Evolutionary conservation across 1,284 basidiomycete genomes (phyloP), one percentile per base, ranked within the genome.

Genomic region (Marasmius oreades): DNA sequence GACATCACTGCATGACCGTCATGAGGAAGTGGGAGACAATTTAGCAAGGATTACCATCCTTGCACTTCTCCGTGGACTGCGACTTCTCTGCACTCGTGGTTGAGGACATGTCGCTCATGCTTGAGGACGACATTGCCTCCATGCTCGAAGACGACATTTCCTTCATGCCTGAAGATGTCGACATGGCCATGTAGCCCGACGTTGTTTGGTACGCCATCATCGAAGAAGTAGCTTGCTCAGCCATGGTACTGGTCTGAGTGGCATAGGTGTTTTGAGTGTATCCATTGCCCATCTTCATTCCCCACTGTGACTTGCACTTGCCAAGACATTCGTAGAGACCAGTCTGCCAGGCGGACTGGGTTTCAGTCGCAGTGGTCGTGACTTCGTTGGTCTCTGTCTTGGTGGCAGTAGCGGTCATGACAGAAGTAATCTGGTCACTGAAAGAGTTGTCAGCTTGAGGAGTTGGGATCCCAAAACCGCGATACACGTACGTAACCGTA

Each of bases 261-360:
- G 73, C 74, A 62, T 85, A 85, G 12, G 81, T 81, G 70, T 81
- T 83, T 63, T 71, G 73, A 55, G 57, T 61, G 71, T 80, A 72
- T 72, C 72, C 75, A 73, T 80, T 85, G 22, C 82, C 82, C 16
- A 70, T 58, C 12, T 66, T 76, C 66, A 86, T 67, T 51, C 73
- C 74, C 75, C 78, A 85, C 57, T 67, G 66, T 39, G 76, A 80
- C 73, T 85, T 83, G 78, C 85, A 86, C 78, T 82, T 60, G 5
- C 56, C 52, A 43, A 86, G 71, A 69, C 85, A 86, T 55, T 77
- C 68, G 51, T 77, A 74, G 56, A 86, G 77, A 59, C 66, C 73
- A 50, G 80, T 82, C 63, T 79, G 69, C 18, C 65, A 57, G 47
- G 77, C 73, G 20, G 81, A 81, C 44, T 76, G 76, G 16, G 79